phyloP scores from a whole-genome alignment of 495 filamentous ascomycete genomes.

The Tuber microsphaerosporum region DNA sequence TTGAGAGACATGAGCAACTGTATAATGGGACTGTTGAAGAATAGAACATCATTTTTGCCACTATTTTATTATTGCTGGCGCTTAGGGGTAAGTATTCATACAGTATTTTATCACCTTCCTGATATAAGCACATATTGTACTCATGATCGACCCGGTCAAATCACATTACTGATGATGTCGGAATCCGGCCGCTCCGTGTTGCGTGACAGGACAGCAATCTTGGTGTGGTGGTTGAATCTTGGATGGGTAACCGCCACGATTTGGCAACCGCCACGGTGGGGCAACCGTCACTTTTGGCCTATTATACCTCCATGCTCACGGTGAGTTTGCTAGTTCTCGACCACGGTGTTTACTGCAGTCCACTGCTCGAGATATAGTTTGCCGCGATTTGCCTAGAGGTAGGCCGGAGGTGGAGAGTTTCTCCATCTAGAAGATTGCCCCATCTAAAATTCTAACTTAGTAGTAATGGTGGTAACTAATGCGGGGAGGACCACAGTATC shows the following conservation, averaged over 20 bases:
- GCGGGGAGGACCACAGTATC: background rate
- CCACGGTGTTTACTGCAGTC: background rate
- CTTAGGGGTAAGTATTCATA: background rate
- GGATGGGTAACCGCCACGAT: background rate
- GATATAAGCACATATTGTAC: background rate
- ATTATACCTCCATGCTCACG: background rate
- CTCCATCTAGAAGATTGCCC: background rate
- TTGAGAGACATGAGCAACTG: background rate
- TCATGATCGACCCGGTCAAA: background rate
- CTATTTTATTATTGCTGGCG: background rate
- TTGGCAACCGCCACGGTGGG: background rate
- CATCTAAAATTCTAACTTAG: background rate
- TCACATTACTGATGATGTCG: background rate
- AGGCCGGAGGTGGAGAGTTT: background rate
- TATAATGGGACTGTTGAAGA: background rate
- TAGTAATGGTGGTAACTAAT: background rate
- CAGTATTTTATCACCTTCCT: background rate
- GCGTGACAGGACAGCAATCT: background rate
- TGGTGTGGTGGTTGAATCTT: background rate
- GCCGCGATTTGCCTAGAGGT: background rate
- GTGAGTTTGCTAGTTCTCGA: background rate
- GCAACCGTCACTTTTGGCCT: background rate
- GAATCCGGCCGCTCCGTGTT: background rate
- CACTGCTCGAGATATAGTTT: background rate
- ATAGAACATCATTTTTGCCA: background rate